Conservation (phyloP, 208 protist genomes). For the Leishmania guyanensis region DNA sequence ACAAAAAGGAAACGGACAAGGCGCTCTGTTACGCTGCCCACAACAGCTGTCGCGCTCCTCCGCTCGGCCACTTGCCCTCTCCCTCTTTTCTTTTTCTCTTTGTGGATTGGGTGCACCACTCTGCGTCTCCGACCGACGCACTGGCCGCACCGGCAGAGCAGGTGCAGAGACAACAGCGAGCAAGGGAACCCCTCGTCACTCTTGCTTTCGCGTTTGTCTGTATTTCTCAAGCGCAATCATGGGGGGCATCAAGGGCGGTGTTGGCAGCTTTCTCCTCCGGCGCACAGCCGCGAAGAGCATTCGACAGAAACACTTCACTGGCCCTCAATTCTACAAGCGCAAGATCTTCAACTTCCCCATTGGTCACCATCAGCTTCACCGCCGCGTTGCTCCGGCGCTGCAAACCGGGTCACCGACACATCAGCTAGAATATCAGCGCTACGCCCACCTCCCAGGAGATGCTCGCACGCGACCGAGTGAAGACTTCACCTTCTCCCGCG, state of each 20-base stretch:
- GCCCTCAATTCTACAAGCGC: constrained; percentile 78
- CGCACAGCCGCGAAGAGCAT: constrained; percentile 66
- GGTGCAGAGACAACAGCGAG: neutral
- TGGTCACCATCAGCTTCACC: constrained; percentile 73
- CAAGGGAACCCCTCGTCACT: neutral
- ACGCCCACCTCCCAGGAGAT: constrained; percentile 70
- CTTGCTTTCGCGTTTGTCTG: neutral
- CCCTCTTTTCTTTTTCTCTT: neutral
- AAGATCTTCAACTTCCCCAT: constrained; percentile 73
- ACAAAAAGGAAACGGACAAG: neutral
- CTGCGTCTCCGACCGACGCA: neutral
- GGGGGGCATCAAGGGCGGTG: constrained; percentile 71
- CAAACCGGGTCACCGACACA: constrained; percentile 60
- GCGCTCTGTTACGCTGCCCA: neutral
- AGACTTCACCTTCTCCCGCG: constrained; percentile 66
- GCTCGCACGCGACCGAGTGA: constrained; percentile 50
- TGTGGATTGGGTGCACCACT: neutral
- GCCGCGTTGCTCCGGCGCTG: constrained; percentile 53
- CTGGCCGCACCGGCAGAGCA: neutral
- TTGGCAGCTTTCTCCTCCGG: constrained; percentile 79
- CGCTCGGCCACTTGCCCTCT: neutral
- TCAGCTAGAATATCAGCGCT: constrained; percentile 65
- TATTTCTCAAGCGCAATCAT: constrained; percentile 18
- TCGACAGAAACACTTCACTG: constrained; percentile 74
- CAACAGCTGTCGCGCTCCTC: neutral